Evolutionary conservation across 495 filamentous ascomycete genomes (phyloP).

Genomic region (Penicillium canescens): DNA sequence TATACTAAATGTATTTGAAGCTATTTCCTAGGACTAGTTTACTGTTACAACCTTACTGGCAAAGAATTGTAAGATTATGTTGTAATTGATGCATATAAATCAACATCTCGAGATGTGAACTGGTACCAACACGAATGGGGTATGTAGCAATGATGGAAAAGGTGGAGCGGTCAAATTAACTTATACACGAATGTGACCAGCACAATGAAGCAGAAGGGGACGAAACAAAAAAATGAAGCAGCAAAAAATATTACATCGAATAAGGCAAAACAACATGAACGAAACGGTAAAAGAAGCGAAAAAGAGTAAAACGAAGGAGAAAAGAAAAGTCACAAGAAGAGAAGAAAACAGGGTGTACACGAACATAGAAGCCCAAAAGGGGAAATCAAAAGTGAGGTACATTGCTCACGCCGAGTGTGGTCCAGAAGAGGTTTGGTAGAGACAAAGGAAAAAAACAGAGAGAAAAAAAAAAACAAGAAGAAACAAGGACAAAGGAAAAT

Average conservation of each 20-base stretch:
- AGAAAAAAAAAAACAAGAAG: conserved; percentile 14
- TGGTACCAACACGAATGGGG: conserved; percentile 30
- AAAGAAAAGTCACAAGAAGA: conserved; percentile 12
- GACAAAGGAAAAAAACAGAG: conserved; percentile 13
- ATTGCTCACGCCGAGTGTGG: conserved; percentile 16
- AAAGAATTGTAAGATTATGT: conserved; percentile 6
- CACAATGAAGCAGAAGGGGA: conserved; percentile 18
- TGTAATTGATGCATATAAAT: conserved; percentile 24
- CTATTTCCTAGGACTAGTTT: no score
- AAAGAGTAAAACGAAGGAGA: background rate
- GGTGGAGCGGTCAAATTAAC: conserved; percentile 25
- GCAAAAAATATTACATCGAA: conserved; percentile 30
- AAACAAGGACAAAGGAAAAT: conserved; percentile 17
- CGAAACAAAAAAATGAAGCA: conserved; percentile 6
- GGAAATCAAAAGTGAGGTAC: conserved; percentile 13
- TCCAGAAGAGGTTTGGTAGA: conserved; percentile 8
- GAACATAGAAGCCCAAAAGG: conserved; percentile 4
- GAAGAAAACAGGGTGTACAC: conserved; percentile 13
- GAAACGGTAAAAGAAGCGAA: conserved; percentile 14
- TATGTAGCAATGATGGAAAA: conserved; percentile 28
- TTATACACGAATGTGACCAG: conserved; percentile 40
- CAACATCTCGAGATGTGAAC: conserved; percentile 18
- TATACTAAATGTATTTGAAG: no score
- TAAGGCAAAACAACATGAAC: conserved; percentile 15
- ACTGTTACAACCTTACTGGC: background rate